Evolutionary conservation across 148 eudicot species (phyloP).

Genomic region (Silene conica): DNA sequence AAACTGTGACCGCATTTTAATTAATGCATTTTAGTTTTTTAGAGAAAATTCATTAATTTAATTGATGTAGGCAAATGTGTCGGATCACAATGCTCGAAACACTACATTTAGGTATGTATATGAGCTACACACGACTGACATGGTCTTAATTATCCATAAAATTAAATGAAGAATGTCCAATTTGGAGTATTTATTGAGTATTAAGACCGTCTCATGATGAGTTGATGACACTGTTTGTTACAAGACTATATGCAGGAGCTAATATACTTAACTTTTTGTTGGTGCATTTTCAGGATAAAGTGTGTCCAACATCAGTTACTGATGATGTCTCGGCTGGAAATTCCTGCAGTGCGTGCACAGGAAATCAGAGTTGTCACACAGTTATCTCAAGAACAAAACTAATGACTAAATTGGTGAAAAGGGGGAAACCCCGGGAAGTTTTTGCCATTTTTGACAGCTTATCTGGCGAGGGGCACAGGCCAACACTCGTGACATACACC

Average conservation of each 20-base stretch:
- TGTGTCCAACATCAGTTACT: slow-evolving; percentile 34
- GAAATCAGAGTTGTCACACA: slow-evolving; percentile 51
- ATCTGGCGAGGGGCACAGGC: slow-evolving; percentile 76
- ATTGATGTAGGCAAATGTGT: not conserved
- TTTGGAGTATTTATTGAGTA: no score
- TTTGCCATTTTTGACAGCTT: slow-evolving; percentile 49
- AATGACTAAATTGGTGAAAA: slow-evolving; percentile 67
- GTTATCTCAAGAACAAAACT: slow-evolving; percentile 80
- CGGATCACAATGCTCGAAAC: not conserved
- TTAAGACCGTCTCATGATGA: no score
- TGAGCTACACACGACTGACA: no score
- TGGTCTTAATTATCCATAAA: no score
- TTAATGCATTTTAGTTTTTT: not conserved
- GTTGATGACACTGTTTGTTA: not conserved
- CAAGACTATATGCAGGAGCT: not conserved
- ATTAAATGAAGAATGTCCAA: no score
- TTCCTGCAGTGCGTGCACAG: slow-evolving; percentile 50
- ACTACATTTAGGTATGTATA: no score
- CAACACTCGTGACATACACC: slow-evolving; percentile 82
- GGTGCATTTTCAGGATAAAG: slow-evolving; percentile 30
- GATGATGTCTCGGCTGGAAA: slow-evolving; percentile 27
- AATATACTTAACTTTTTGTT: not conserved
- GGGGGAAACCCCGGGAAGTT: slow-evolving; percentile 63
- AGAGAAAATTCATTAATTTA: not conserved
- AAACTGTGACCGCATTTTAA: not conserved